Conservation (phyloP, 1,139 yeast genomes). For the Geotrichum histeridarum region DNA sequence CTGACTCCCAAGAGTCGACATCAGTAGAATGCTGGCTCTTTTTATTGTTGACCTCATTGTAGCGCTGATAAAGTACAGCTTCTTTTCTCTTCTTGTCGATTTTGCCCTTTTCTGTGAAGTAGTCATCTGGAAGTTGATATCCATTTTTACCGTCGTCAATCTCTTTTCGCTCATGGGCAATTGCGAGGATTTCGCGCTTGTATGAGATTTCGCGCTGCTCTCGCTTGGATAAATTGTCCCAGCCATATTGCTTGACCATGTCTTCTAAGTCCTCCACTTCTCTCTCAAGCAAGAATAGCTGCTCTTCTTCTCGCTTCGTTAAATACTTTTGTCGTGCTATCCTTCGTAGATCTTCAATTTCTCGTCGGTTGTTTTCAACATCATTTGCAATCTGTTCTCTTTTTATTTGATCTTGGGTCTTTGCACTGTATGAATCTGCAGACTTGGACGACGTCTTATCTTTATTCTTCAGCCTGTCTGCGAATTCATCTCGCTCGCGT, state of each 20-base stretch:
- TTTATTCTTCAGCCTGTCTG: slow-evolving; percentile 29
- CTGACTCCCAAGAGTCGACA: slow-evolving; percentile 59
- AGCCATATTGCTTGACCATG: slow-evolving; percentile 46
- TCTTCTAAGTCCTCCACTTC: slow-evolving; percentile 49
- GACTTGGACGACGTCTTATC: slow-evolving; percentile 23
- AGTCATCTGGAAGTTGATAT: slow-evolving; percentile 56
- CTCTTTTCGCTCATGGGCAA: slow-evolving; percentile 42
- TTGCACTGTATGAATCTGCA: slow-evolving; percentile 8
- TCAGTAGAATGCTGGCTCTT: slow-evolving; percentile 28
- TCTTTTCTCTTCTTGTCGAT: slow-evolving; percentile 51
- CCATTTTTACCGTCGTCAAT: slow-evolving; percentile 37
- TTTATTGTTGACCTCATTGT: slow-evolving; percentile 26
- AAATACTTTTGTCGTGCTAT: slow-evolving; percentile 49
- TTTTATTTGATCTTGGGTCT: slow-evolving; percentile 15
- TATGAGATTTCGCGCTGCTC: slow-evolving; percentile 52
- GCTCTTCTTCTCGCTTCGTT: slow-evolving; percentile 46
- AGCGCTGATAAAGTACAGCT: slow-evolving; percentile 38
- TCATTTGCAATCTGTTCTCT: slow-evolving; percentile 26
- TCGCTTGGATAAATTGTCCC: slow-evolving; percentile 44
- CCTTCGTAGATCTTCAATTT: slow-evolving; percentile 38
- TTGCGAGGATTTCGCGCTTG: slow-evolving; percentile 46
- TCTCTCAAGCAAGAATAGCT: slow-evolving; percentile 42
- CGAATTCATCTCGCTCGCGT: slow-evolving; percentile 34
- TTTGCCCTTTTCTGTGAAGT: slow-evolving; percentile 48
- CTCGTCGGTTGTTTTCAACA: slow-evolving; percentile 26